Percentiles rank a stretch among this genome's conserved stretches.
phyloP scores from a whole-genome alignment of 2,329 filamentous ascomycete species.

The Fusarium globosum region DNA sequence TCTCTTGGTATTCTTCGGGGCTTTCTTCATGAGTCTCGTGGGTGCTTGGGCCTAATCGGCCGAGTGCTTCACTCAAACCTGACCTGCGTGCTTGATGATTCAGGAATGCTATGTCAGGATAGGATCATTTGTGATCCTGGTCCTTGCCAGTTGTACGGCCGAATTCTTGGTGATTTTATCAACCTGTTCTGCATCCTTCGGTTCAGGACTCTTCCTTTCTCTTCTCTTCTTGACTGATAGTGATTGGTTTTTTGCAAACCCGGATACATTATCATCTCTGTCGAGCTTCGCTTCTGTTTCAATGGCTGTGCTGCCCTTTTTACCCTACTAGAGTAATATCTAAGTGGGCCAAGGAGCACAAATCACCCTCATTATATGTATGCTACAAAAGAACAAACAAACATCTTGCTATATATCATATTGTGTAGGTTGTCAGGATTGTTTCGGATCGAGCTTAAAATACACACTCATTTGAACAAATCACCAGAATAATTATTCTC shows the following conservation, averaged over 20 bases:
- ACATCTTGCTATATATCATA: background rate
- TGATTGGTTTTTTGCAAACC: background rate
- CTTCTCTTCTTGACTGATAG: background rate
- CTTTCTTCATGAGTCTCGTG: conserved; percentile 72
- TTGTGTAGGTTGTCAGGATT: background rate
- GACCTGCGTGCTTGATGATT: background rate
- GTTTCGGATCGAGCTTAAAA: background rate
- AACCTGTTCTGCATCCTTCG: background rate
- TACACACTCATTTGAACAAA: background rate
- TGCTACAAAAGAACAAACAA: background rate
- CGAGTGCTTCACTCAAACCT: background rate
- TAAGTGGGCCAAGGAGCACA: background rate
- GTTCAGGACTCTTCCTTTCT: background rate
- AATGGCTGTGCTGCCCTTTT: background rate
- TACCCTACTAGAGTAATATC: background rate
- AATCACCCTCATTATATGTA: background rate
- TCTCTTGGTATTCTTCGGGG: conserved; percentile 67
- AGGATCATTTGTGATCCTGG: background rate
- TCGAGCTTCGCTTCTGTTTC: background rate
- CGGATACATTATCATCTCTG: background rate
- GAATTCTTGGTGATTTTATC: background rate
- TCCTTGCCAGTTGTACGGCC: background rate
- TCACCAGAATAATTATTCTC: too few relatives aligned
- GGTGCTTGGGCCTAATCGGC: conserved; percentile 68
- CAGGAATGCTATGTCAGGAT: background rate